Conservation (phyloP, 2,329 filamentous ascomycete species). For the Graphilbum sp. region DNA sequence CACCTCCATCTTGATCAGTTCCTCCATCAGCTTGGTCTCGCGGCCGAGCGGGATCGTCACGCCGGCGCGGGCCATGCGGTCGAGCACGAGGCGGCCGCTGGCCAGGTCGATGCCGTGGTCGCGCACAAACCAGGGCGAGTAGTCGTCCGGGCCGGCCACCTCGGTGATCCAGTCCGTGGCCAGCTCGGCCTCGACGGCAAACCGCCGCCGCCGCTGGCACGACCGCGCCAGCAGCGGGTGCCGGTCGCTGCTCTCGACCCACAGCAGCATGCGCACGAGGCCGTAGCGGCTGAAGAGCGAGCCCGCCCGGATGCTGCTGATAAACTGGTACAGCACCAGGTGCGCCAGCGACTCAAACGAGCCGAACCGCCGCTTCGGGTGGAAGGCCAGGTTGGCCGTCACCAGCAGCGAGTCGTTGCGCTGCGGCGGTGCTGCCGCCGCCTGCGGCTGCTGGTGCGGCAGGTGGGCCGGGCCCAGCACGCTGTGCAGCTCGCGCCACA, state of each 20-base stretch:
- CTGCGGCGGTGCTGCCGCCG: conserved; percentile 16
- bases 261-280: conserved; percentile 61
- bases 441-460: conserved; percentile 31
- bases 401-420: conserved; percentile 62
- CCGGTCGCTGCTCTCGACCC: conserved; percentile 48
- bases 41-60: conserved; percentile 28
- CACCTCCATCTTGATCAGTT: conserved; percentile 11
- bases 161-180: conserved; percentile 42
- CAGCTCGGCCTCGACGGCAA: conserved; percentile 43
- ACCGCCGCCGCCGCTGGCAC: conserved; percentile 36
- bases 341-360: conserved; percentile 38
- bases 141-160: conserved; percentile 20
- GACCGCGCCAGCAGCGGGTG: conserved; percentile 41
- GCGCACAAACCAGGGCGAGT: conserved; percentile 17
- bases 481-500: conserved; percentile 40
- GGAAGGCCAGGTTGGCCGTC: conserved; percentile 46
- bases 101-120: conserved; percentile 31
- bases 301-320: conserved; percentile 39
- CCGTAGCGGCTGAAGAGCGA: conserved; percentile 59
- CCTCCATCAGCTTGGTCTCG: conserved; percentile 17
- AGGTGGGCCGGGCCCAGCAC: conserved; percentile 34
- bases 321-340: conserved; percentile 45
- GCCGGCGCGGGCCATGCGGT: conserved; percentile 28
- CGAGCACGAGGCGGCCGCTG: conserved; percentile 21
- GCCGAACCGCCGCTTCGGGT: conserved; percentile 31